phyloP scores from a whole-genome alignment of 495 filamentous ascomycete species.

The Hyaloscypha bicolor region DNA sequence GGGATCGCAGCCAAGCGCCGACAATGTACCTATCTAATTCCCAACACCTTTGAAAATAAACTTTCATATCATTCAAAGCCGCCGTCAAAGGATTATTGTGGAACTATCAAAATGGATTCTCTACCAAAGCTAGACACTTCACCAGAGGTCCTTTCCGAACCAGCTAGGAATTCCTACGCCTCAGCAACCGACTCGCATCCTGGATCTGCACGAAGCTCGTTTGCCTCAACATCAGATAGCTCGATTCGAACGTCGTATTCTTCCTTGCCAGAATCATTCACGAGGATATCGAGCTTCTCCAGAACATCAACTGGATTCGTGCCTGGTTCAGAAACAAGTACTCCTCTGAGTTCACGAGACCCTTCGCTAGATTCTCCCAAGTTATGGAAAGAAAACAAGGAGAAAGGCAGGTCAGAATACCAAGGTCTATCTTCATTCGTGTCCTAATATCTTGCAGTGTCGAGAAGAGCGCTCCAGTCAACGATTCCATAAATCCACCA shows the following conservation, averaged over 20 bases:
- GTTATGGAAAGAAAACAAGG: slow-evolving; percentile 4
- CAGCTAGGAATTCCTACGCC: slow-evolving; percentile 18
- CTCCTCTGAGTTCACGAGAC: slow-evolving; percentile 7
- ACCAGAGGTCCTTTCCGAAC: not conserved
- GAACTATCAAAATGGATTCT: slow-evolving; percentile 10
- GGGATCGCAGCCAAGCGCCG: not conserved
- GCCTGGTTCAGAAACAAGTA: slow-evolving; percentile 8
- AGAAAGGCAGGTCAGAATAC: not conserved
- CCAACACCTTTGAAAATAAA: no score
- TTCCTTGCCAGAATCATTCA: slow-evolving; percentile 11
- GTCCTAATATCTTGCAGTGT: no score
- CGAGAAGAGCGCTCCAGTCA: no score
- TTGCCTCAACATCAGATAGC: slow-evolving; percentile 8
- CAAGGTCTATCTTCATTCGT: no score
- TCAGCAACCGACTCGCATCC: slow-evolving; percentile 13
- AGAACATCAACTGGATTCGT: slow-evolving; percentile 11
- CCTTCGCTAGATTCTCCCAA: slow-evolving; percentile 15
- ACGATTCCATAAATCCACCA: not conserved
- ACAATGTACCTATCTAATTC: not conserved
- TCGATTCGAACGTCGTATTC: slow-evolving; percentile 16
- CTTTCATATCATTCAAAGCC: no score
- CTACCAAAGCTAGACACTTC: slow-evolving; percentile 12
- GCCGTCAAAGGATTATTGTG: not conserved
- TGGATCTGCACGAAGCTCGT: slow-evolving; percentile 15
- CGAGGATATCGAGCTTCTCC: slow-evolving; percentile 18